A percentile compares a stretch with the other conserved stretches of the same genome.
Evolutionary conservation across 139 green algal species (phyloP).

Genomic region (Coccomyxa sp.): DNA sequence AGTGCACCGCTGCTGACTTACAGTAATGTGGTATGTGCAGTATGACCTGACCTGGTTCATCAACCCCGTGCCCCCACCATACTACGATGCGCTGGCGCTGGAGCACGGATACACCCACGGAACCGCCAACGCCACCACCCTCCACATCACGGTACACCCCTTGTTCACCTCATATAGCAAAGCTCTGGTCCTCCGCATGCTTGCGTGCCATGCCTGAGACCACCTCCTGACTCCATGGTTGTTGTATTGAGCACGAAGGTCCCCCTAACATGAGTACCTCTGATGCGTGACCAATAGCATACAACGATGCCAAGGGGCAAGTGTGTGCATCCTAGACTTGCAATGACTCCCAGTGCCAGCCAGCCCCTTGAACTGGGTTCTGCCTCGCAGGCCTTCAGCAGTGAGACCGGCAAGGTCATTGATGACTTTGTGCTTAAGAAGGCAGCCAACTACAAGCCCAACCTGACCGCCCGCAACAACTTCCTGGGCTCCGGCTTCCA

Average conservation of each 20-base stretch:
- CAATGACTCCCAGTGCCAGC: no score
- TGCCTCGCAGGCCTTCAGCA: background rate
- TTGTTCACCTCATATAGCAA: background rate
- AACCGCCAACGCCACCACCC: background rate
- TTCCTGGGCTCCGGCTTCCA: background rate
- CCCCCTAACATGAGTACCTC: background rate
- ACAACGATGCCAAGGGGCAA: background rate
- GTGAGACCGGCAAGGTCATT: background rate
- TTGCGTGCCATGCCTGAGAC: background rate
- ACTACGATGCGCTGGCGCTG: background rate
- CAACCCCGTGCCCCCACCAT: background rate
- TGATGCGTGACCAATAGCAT: background rate
- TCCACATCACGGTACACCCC: background rate
- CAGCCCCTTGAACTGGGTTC: no score
- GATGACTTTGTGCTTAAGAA: background rate
- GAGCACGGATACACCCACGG: conserved; percentile 1
- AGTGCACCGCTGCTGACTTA: background rate
- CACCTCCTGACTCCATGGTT: background rate
- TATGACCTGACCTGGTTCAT: conserved; percentile 2
- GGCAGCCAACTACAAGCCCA: background rate
- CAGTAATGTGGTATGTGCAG: background rate
- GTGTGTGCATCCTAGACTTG: no score
- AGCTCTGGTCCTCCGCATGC: background rate
- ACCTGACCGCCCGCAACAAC: background rate
- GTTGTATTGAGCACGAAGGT: background rate